Evolutionary conservation across 2,329 filamentous ascomycete genomes (phyloP).

Genomic region (Neofusicoccum cordaticola): DNA sequence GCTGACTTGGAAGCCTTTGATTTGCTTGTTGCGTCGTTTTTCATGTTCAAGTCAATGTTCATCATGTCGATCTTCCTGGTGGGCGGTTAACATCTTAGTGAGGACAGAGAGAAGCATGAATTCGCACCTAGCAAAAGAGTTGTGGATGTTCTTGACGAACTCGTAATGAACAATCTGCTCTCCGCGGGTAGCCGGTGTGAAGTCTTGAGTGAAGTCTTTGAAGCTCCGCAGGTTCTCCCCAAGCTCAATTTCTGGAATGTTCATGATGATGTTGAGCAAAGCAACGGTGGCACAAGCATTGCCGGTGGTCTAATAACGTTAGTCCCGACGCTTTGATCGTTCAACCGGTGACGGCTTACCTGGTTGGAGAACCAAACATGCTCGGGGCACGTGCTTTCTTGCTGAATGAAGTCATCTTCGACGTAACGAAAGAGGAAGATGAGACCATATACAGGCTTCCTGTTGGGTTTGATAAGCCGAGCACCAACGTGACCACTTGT

Average conservation of each 20-base stretch:
- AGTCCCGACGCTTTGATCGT: not conserved
- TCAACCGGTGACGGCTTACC: constrained; percentile 41
- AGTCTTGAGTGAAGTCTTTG: constrained; percentile 65
- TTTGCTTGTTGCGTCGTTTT: constrained; percentile 33
- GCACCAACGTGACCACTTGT: not conserved
- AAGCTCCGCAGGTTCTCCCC: constrained; percentile 70
- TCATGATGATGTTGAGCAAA: constrained; percentile 90
- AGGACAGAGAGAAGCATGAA: constrained; percentile 12
- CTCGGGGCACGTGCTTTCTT: constrained; percentile 57
- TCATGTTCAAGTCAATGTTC: constrained; percentile 64
- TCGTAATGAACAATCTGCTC: constrained; percentile 70
- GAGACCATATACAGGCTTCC: constrained; percentile 75
- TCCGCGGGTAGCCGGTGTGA: constrained; percentile 72
- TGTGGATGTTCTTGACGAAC: constrained; percentile 79
- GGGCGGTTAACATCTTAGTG: not conserved
- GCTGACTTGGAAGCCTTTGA: constrained; percentile 15
- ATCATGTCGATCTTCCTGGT: constrained; percentile 69
- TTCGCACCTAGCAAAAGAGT: constrained; percentile 71
- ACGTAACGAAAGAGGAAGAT: constrained; percentile 81
- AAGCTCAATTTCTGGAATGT: constrained; percentile 64
- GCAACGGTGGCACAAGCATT: constrained; percentile 94
- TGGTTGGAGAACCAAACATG: constrained; percentile 94
- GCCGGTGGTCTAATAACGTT: constrained; percentile 59
- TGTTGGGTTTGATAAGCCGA: constrained; percentile 29
- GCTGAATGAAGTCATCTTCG: constrained; percentile 48